Percentiles rank a stretch among this genome's conserved stretches.
phyloP scores from a whole-genome alignment of 176 grass and related monocot genomes.

The Oryza glumipatula region DNA sequence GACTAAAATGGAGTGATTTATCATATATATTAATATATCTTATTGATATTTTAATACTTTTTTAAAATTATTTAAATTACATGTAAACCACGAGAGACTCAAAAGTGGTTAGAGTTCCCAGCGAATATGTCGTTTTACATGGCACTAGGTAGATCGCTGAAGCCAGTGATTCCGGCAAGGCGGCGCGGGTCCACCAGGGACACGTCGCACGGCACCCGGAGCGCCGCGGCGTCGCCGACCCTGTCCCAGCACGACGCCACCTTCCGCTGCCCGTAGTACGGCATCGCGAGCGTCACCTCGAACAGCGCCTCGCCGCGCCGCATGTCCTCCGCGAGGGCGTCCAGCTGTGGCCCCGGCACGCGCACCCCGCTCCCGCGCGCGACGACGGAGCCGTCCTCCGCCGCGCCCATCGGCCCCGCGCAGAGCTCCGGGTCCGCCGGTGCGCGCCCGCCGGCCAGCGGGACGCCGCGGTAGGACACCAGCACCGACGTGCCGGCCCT shows the following conservation, averaged over 20 bases:
- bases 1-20: too few species aligned
- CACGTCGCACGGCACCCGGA: not conserved
- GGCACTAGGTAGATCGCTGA: not conserved
- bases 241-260: not conserved
- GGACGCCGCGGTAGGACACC: slow-evolving; percentile 15
- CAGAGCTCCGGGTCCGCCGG: not conserved
- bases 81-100: too few species aligned
- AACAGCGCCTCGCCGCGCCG: not conserved
- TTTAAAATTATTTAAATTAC: too few species aligned
- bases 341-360: not conserved
- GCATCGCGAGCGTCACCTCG: slow-evolving; percentile 7
- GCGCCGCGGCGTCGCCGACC: not conserved
- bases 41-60: too few species aligned
- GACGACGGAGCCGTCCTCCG: not conserved
- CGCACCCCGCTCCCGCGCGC: not conserved
- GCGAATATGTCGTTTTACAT: too few species aligned
- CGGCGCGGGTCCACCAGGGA: not conserved
- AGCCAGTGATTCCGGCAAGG: not conserved
- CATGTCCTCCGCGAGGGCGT: not conserved
- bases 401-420: not conserved
- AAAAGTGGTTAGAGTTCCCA: too few species aligned
- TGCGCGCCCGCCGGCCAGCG: not conserved
- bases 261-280: not conserved
- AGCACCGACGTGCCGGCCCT: not conserved
- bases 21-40: too few species aligned